phyloP scores from a whole-genome alignment of 2,329 filamentous ascomycete species.

The Colletotrichum magnum region DNA sequence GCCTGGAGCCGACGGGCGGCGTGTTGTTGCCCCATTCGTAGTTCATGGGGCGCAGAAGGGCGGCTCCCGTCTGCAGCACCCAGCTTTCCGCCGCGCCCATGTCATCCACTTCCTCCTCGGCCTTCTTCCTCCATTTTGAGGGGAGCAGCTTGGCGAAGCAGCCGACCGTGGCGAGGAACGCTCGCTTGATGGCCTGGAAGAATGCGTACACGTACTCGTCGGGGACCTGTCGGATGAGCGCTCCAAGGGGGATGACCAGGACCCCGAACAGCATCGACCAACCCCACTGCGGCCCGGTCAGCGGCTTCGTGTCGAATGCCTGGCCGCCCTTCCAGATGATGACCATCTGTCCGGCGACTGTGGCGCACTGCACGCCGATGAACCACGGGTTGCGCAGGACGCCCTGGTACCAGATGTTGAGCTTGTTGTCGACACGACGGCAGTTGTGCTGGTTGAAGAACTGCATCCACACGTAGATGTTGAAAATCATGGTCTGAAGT shows the following conservation, averaged over 20 bases:
- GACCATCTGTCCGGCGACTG: slow-evolving; percentile 78
- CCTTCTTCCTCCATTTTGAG: slow-evolving; percentile 39
- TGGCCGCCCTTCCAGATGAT: slow-evolving; percentile 79
- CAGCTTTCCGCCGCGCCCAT: slow-evolving; percentile 42
- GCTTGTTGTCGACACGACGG: slow-evolving; percentile 84
- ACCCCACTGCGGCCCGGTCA: slow-evolving; percentile 78
- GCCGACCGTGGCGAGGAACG: slow-evolving; percentile 47
- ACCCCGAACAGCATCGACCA: slow-evolving; percentile 78
- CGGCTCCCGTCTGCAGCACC: slow-evolving; percentile 44
- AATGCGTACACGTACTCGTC: slow-evolving; percentile 56
- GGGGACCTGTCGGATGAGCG: slow-evolving; percentile 57
- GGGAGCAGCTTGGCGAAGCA: slow-evolving; percentile 40
- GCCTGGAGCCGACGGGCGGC: slow-evolving; percentile 30
- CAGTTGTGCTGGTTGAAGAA: slow-evolving; percentile 91
- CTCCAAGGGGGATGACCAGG: slow-evolving; percentile 74
- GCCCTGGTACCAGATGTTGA: slow-evolving; percentile 84
- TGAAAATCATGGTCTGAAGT: slow-evolving; percentile 82
- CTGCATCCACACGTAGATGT: slow-evolving; percentile 91
- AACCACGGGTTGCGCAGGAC: slow-evolving; percentile 84
- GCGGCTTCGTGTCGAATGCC: slow-evolving; percentile 73
- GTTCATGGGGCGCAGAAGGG: slow-evolving; percentile 43
- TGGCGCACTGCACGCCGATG: slow-evolving; percentile 75
- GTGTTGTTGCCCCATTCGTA: slow-evolving; percentile 43
- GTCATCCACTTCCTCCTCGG: slow-evolving; percentile 33
- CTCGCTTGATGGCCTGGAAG: slow-evolving; percentile 45